Percentiles rank a stretch among this genome's conserved stretches.
Conservation (phyloP, 805 yeast genomes). For the Torulaspora franciscae region DNA sequence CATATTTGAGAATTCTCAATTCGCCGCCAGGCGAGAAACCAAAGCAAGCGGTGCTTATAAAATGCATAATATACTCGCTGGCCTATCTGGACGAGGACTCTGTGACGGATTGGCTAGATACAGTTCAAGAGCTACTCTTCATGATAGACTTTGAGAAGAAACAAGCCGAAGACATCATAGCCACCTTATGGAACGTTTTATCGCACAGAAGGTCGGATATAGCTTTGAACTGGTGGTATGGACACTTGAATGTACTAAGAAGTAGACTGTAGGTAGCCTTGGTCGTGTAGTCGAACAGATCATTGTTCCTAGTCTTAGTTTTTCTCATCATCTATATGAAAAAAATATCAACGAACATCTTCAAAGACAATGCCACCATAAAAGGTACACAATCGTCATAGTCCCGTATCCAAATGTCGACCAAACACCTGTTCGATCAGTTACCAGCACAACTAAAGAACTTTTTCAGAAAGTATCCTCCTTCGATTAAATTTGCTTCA, state of each 20-base stretch:
- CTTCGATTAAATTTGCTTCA: conserved; percentile 58
- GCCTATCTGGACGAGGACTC: conserved; percentile 15
- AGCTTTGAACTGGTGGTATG: conserved; percentile 33
- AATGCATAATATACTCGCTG: conserved; percentile 25
- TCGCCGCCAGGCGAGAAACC: conserved; percentile 5
- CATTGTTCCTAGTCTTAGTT: not conserved
- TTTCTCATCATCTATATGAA: not conserved
- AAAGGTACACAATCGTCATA: not conserved
- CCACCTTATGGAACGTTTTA: conserved; percentile 23
- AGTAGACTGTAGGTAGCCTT: conserved; percentile 1
- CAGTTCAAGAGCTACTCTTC: conserved; percentile 19
- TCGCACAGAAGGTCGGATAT: conserved; percentile 16
- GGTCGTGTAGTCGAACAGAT: not conserved
- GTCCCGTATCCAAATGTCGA: conserved; percentile 16
- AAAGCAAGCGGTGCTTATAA: conserved; percentile 15
- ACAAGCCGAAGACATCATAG: conserved; percentile 11
- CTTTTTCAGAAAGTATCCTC: conserved; percentile 81
- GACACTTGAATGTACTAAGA: conserved; percentile 7
- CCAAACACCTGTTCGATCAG: conserved; percentile 42
- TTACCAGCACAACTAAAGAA: conserved; percentile 66
- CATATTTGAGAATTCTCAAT: conserved; percentile 20
- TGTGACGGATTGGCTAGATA: conserved; percentile 26
- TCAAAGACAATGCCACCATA: not conserved
- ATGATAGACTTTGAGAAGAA: conserved; percentile 5
- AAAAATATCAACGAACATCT: no score